Evolutionary conservation across 495 filamentous ascomycete genomes (phyloP).

Genomic region (Aspergillus funiculosus): DNA sequence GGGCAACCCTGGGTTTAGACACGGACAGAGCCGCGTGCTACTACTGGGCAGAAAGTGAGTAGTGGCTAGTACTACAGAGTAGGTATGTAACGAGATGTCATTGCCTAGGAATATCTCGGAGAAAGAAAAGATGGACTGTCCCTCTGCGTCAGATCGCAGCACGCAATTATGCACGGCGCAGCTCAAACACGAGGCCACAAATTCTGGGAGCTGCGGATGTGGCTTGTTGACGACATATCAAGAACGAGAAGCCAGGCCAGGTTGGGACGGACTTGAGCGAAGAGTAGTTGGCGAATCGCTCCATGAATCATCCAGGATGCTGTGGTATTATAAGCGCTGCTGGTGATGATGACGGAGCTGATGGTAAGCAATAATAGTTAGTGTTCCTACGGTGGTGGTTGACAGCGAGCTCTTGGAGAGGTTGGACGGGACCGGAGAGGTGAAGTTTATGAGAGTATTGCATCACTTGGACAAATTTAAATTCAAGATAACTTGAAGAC

Average conservation of each 20-base stretch:
- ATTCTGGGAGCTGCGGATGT: conserved; percentile 6
- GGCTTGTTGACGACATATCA: conserved; percentile 7
- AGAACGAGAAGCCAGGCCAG: neutral
- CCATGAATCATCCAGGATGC: too few relatives aligned
- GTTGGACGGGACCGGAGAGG: neutral
- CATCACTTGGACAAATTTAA: neutral
- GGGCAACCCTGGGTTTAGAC: conserved; percentile 13
- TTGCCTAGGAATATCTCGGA: neutral
- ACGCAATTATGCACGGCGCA: conserved; percentile 4
- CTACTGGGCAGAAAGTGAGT: neutral
- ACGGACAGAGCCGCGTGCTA: conserved; percentile 20
- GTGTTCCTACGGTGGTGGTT: too few relatives aligned
- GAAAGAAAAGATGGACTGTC: neutral
- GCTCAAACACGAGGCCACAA: conserved; percentile 10
- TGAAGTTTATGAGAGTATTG: neutral
- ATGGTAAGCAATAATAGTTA: neutral
- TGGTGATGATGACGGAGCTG: too few relatives aligned
- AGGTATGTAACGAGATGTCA: neutral
- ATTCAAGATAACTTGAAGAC: too few relatives aligned
- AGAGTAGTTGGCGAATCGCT: neutral
- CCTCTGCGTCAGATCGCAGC: neutral
- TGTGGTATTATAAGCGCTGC: conserved; percentile 3
- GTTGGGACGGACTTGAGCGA: too few relatives aligned
- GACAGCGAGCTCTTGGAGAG: neutral
- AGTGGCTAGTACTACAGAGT: too few relatives aligned